These are phyloP conservation scores for Camelina sativa DNA, from an alignment of 345 rosid genomes.

Conservation along the genomic window DNA sequence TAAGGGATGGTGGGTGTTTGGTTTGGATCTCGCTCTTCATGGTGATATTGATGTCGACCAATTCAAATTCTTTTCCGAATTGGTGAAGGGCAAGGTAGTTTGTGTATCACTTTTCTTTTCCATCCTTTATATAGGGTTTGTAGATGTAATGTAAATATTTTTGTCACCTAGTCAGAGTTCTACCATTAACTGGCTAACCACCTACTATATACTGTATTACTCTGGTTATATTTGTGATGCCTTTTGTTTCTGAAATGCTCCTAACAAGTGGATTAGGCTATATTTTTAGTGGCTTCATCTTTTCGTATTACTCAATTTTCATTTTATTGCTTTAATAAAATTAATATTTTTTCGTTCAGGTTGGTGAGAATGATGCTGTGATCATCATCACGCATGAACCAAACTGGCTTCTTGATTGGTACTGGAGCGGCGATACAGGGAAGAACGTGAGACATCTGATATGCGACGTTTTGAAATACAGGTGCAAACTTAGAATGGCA, in stretches of 20 bases:
- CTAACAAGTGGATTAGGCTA: conserved; percentile 3
- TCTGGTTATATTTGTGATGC: not conserved
- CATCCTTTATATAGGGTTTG: not conserved
- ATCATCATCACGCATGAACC: conserved; percentile 96
- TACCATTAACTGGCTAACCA: conserved; percentile 9
- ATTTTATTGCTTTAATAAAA: not conserved
- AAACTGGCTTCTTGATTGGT: conserved; percentile 98
- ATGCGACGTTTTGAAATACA: conserved; percentile 79
- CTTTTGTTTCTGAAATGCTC: conserved; percentile 5
- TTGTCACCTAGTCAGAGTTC: conserved; percentile 13
- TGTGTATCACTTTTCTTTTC: conserved; percentile 20
- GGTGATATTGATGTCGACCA: conserved; percentile 98
- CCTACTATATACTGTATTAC: not conserved
- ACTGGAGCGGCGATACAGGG: conserved; percentile 77
- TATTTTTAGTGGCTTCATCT: conserved; percentile 23
- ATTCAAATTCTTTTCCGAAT: conserved; percentile 92
- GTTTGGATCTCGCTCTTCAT: conserved; percentile 98
- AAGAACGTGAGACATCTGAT: conserved; percentile 83
- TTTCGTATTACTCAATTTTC: conserved; percentile 20
- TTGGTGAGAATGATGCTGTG: conserved; percentile 75
- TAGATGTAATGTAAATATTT: not conserved
- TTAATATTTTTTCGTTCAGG: conserved; percentile 51
- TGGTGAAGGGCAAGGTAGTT: conserved; percentile 74
- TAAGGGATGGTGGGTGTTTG: conserved; percentile 95
- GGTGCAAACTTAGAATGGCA: conserved; percentile 93